Conservation (phyloP, 2,329 filamentous ascomycete species). For the Gaeumannomyces sp. region DNA sequence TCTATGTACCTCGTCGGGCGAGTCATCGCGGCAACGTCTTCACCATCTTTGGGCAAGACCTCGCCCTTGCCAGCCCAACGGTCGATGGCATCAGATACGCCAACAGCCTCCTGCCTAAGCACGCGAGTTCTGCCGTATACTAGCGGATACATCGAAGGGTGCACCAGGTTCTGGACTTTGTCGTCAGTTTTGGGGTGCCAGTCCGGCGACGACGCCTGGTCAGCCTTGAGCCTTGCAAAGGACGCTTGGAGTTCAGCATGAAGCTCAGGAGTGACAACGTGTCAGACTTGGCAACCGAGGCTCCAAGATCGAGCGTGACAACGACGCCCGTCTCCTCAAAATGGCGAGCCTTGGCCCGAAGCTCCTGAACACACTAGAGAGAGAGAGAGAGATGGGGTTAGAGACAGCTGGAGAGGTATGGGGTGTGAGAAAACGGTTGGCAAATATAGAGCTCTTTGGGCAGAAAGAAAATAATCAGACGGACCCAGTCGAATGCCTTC, state of each 20-base stretch:
- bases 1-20: not conserved
- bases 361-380: slow-evolving; percentile 34
- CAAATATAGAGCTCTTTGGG: not conserved
- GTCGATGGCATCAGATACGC: slow-evolving; percentile 19
- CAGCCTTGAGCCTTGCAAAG: slow-evolving; percentile 36
- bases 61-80: slow-evolving; percentile 19
- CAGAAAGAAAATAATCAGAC: slow-evolving; percentile 1
- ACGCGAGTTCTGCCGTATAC: slow-evolving; percentile 30
- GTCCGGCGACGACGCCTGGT: slow-evolving; percentile 32
- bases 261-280: slow-evolving; percentile 28
- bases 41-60: slow-evolving; percentile 8
- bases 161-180: slow-evolving; percentile 51
- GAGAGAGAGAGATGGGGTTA: not conserved
- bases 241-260: slow-evolving; percentile 28
- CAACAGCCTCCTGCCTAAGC: slow-evolving; percentile 28
- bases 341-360: slow-evolving; percentile 43
- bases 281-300: slow-evolving; percentile 48
- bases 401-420: no score
- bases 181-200: slow-evolving; percentile 50
- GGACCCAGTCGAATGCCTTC: slow-evolving; percentile 19
- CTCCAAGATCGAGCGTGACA: slow-evolving; percentile 33
- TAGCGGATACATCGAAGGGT: slow-evolving; percentile 54
- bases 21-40: not conserved
- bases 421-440: no score
- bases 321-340: slow-evolving; percentile 34